Evolutionary conservation across 805 yeast genomes (phyloP).

Genomic region (Candida parachauliodes): DNA sequence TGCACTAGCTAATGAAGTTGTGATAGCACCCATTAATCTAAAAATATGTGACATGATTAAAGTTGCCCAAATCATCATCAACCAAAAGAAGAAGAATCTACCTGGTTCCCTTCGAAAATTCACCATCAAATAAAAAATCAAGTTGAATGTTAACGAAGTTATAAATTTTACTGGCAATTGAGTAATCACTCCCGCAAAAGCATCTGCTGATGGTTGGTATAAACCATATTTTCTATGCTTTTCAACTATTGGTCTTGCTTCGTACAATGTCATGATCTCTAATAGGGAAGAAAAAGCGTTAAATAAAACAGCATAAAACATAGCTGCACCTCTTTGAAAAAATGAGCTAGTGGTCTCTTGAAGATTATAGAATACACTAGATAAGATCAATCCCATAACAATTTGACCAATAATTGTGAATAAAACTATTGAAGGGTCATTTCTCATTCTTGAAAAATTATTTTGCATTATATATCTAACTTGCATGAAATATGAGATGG

Average conservation of each 20-base stretch:
- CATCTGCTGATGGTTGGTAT: conserved; percentile 72
- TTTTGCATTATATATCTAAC: conserved; percentile 48
- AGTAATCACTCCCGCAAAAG: conserved; percentile 55
- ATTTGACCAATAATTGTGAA: conserved; percentile 49
- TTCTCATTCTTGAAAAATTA: conserved; percentile 50
- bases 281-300: conserved; percentile 58
- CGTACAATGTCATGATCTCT: conserved; percentile 55
- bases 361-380: conserved; percentile 55
- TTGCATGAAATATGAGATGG: conserved; percentile 46
- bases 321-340: conserved; percentile 58
- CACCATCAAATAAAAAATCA: conserved; percentile 22
- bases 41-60: conserved; percentile 38
- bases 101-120: conserved; percentile 34
- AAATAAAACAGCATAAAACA: conserved; percentile 57
- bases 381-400: conserved; percentile 54
- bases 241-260: conserved; percentile 58
- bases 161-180: conserved; percentile 57
- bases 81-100: conserved; percentile 34
- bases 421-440: conserved; percentile 53
- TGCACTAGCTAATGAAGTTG: conserved; percentile 36
- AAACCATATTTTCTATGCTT: conserved; percentile 70
- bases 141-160: conserved; percentile 25
- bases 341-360: conserved; percentile 49
- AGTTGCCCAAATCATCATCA: conserved; percentile 25
- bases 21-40: conserved; percentile 38